Evolutionary conservation across 495 filamentous ascomycete species (phyloP), one percentile per base, ranked within the genome.

Genomic region (Penicillium parvum): DNA sequence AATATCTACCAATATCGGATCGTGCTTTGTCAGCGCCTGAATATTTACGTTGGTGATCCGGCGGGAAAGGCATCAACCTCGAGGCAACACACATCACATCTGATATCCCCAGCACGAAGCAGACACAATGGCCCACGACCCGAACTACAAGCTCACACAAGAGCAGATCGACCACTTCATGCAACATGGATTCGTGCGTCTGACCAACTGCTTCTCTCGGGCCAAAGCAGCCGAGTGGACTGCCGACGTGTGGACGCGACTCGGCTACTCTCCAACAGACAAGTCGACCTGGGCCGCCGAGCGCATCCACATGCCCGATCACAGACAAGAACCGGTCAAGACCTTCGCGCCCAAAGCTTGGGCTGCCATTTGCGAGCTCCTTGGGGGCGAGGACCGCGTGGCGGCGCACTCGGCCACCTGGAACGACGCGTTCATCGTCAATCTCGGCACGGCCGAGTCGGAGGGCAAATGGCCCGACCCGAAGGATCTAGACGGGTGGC

Each of bases 391-490:
- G 40, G 73, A 78, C 34, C 74, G 77, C 14, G 58, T 86, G 10
- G 54, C 61, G 7, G 66, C 67, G 2, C 43, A 57, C n/a, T 75
- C 69, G 28, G 69, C 68, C 3, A 49, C 61, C 4, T 88, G 84
- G 85, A 72, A 72, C 25, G 85, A 89, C 65, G 74, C 73, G 10
- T 70, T 86, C 21, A 88, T 88, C 44, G 81, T 88, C 18, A 89
- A 88, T 63, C 69, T 89, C 11, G 84, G 85, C 16, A 79, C 74
- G 5, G 58, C 71, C 0, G 70, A 81, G 32, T 61, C 58, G 32
- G 75, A 78, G 45, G 72, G 73, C 4, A 72, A 73, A 55, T 73
- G 25, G 63, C 71, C 20, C 53, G 58, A 41, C 66, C 78, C 33
- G 47, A 66, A 48, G 22, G 72, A 78, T 5, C 63, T 86, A n/a